A percentile compares a stretch with the other conserved stretches of the same genome.
phyloP scores from a whole-genome alignment of 2,329 filamentous ascomycete species.

The Sordariomycetes sp. region DNA sequence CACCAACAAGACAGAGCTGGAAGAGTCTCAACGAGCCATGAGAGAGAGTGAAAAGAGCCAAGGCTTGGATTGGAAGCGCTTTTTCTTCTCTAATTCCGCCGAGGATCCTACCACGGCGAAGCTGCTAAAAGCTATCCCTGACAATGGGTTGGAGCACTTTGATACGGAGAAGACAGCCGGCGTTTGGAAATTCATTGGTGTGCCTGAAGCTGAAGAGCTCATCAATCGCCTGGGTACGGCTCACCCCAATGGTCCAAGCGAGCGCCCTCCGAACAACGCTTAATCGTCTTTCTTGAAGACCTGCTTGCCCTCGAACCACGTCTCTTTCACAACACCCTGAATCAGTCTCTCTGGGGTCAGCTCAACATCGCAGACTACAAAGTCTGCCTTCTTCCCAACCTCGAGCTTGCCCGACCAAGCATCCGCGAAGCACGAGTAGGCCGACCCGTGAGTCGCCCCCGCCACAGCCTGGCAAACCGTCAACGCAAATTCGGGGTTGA shows the following conservation, averaged over 20 bases:
- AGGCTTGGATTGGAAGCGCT: slow-evolving; percentile 15
- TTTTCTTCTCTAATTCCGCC: background rate
- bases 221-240: background rate
- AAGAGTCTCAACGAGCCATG: slow-evolving; percentile 71
- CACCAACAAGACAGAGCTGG: slow-evolving; percentile 68
- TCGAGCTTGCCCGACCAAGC: slow-evolving; percentile 40
- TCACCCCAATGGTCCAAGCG: background rate
- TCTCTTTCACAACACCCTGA: slow-evolving; percentile 35
- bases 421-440: slow-evolving; percentile 51
- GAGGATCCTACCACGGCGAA: background rate
- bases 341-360: slow-evolving; percentile 37
- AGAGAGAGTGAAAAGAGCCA: slow-evolving; percentile 55
- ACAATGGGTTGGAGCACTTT: background rate
- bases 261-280: background rate
- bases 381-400: slow-evolving; percentile 46
- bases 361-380: slow-evolving; percentile 40
- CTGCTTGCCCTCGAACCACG: slow-evolving; percentile 40
- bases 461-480: slow-evolving; percentile 42
- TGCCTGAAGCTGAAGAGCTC: background rate
- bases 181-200: slow-evolving; percentile 1
- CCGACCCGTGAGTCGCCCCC: slow-evolving; percentile 45
- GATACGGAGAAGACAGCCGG: slow-evolving; percentile 1
- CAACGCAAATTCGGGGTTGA: slow-evolving; percentile 45
- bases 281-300: slow-evolving; percentile 19
- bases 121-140: background rate